A percentile compares a stretch with the other conserved stretches of the same genome.
Evolutionary conservation across 2,329 filamentous ascomycete species (phyloP).

Genomic region (Penicillium thymicola): DNA sequence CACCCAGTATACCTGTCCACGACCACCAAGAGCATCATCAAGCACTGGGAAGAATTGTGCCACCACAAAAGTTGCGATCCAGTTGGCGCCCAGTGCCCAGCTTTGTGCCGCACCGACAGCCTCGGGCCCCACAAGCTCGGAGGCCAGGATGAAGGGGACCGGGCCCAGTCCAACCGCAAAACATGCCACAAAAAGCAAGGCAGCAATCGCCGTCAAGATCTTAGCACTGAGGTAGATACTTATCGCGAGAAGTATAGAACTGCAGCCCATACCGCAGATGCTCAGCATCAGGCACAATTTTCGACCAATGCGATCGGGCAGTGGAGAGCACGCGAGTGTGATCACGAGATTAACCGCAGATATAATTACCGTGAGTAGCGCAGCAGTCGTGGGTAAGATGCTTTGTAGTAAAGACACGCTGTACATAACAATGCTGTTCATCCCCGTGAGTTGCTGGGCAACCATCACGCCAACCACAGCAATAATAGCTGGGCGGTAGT

Average conservation of each 20-base stretch:
- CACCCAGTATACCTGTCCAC: conserved; percentile 86
- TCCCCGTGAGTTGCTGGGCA: conserved; percentile 85
- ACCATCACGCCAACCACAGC: conserved; percentile 89
- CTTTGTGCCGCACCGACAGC: conserved; percentile 90
- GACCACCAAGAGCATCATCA: conserved; percentile 71
- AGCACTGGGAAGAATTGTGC: conserved; percentile 92
- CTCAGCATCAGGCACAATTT: conserved; percentile 81
- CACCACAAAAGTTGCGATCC: conserved; percentile 85
- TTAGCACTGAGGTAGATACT: conserved; percentile 73
- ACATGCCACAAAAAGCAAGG: conserved; percentile 80
- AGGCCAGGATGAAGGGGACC: conserved; percentile 90
- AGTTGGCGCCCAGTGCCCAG: conserved; percentile 82
- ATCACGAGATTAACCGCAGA: conserved; percentile 82
- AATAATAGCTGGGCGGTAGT: conserved; percentile 70
- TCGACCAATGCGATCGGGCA: conserved; percentile 83
- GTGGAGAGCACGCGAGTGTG: conserved; percentile 74
- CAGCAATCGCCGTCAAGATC: conserved; percentile 73
- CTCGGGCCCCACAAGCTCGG: conserved; percentile 84
- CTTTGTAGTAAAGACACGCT: conserved; percentile 83
- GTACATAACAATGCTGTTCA: conserved; percentile 99
- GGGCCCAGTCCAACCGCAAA: conserved; percentile 91
- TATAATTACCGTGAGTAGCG: conserved; percentile 80
- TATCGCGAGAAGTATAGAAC: conserved; percentile 71
- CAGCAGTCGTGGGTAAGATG: conserved; percentile 76
- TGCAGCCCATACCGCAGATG: conserved; percentile 78